These are phyloP conservation scores for Kuraishia capsulata DNA, from an alignment of 805 yeast genomes.

Conservation along the genomic window DNA sequence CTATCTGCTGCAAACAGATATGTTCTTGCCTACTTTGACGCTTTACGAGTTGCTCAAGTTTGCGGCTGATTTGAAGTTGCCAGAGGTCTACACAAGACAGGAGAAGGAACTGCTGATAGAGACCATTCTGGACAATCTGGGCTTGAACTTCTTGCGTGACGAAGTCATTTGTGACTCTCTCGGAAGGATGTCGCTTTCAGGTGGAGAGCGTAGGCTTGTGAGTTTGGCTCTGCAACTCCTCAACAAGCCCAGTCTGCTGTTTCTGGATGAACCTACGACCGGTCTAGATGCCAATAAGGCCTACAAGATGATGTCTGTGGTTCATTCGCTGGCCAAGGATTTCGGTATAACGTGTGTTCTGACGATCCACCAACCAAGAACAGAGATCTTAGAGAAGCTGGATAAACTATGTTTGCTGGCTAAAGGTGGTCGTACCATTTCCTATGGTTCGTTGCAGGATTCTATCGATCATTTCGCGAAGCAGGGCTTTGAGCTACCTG, in stretches of 20 bases:
- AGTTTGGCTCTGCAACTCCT: slow-evolving; percentile 64
- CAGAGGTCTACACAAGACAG: slow-evolving; percentile 24
- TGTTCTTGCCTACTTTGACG: slow-evolving; percentile 53
- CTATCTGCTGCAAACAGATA: slow-evolving; percentile 60
- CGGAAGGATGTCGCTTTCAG: slow-evolving; percentile 48
- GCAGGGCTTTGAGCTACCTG: slow-evolving; percentile 5
- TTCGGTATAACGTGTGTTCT: slow-evolving; percentile 58
- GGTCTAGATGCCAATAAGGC: slow-evolving; percentile 71
- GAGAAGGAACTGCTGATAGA: slow-evolving; percentile 40
- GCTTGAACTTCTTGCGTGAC: slow-evolving; percentile 43
- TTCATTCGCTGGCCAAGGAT: slow-evolving; percentile 37
- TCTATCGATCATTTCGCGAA: slow-evolving; percentile 6
- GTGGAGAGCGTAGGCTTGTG: slow-evolving; percentile 67
- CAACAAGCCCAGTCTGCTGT: slow-evolving; percentile 57
- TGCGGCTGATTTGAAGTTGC: slow-evolving; percentile 57
- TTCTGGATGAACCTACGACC: slow-evolving; percentile 75
- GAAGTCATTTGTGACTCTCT: slow-evolving; percentile 37
- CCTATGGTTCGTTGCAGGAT: slow-evolving; percentile 5
- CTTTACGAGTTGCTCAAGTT: slow-evolving; percentile 53
- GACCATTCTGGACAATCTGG: slow-evolving; percentile 45
- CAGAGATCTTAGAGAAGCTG: slow-evolving; percentile 52
- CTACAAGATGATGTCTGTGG: slow-evolving; percentile 41
- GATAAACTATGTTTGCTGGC: slow-evolving; percentile 57
- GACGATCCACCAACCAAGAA: slow-evolving; percentile 70
- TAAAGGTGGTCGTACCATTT: slow-evolving; percentile 37